Evolutionary conservation across 2,329 filamentous ascomycete species (phyloP).

Genomic region (Meredithiella fracta): DNA sequence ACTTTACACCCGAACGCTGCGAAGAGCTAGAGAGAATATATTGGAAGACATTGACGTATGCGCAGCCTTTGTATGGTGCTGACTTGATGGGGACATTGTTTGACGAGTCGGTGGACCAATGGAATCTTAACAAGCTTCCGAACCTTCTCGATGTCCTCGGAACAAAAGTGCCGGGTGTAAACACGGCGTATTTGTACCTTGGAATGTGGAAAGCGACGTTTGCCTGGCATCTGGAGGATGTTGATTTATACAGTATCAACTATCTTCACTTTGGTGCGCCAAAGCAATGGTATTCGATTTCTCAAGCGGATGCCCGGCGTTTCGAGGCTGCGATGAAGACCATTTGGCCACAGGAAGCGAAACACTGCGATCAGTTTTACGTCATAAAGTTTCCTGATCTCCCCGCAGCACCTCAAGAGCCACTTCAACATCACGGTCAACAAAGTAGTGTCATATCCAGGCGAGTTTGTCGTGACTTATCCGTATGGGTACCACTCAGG

Average conservation of each 20-base stretch:
- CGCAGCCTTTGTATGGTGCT: constrained; percentile 84
- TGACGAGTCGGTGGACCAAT: constrained; percentile 63
- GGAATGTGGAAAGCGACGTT: constrained; percentile 99
- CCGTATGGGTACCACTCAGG: constrained; percentile 97
- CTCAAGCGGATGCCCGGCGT: constrained; percentile 77
- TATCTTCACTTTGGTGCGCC: constrained; percentile 97
- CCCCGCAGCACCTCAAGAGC: constrained; percentile 68
- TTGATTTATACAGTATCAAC: constrained; percentile 98
- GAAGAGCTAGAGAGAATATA: constrained; percentile 89
- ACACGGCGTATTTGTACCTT: constrained; percentile 91
- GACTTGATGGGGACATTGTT: constrained; percentile 95
- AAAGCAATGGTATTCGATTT: constrained; percentile 99
- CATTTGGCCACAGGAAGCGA: constrained; percentile 88
- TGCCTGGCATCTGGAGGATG: constrained; percentile 96
- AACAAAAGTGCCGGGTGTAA: constrained; percentile 91
- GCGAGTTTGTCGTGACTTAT: constrained; percentile 96
- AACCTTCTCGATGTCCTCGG: constrained; percentile 89
- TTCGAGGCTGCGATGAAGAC: constrained; percentile 93
- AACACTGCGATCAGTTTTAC: constrained; percentile 92
- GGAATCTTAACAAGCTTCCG: constrained; percentile 90
- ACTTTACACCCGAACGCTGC: constrained; percentile 81
- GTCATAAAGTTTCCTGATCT: constrained; percentile 96
- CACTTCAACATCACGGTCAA: constrained; percentile 94
- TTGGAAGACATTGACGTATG: constrained; percentile 95
- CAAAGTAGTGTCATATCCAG: constrained; percentile 84